Evolutionary conservation across 768 basidiomycete species (phyloP), one percentile per base, ranked within the genome.

Genomic region (Naematelia aurantialba): DNA sequence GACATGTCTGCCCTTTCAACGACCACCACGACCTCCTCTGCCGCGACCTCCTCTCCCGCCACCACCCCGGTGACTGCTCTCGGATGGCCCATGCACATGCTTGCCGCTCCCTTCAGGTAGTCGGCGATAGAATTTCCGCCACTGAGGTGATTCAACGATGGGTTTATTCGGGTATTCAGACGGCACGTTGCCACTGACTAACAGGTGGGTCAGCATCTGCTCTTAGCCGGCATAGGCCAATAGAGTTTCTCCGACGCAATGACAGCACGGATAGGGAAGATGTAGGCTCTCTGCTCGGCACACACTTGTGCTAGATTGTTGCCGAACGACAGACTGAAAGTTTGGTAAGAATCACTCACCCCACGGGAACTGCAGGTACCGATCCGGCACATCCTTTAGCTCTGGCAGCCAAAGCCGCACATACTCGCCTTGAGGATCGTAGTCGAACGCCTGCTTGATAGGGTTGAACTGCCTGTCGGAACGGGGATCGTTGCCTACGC

Each of bases 381-480:
- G 61, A 22, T 66, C 62, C 1, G 66, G 62, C 1, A 78, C 60
- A 44, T 65, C 50, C 22, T 63, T 63, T n/a, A 78, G 61, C 48
- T 66, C 64, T 1, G 77, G 73, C 8, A 76, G n/a, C 74, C 75
- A 78, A 5, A 66, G 53, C 27, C 62, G 52, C 49, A 76, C 65
- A 52, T 72, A 76, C 21, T 69, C 70, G 12, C 52, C 66, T 1
- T 64, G 10, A 1, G 62, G 47, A 55, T 78, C 77, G 60, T 78
- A 78, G 30, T 74, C 70, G 11, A 63, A 63, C 2, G 73, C 75
- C 51, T 78, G 77, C 55, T 78, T 78, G 68, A 78, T 69, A 19
- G 73, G 74, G 54, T 78, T 78, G 66, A 78, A 78, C 59, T 76
- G 73, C 21, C 77, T 52, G 5, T 65, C 69, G 19, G 74, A 68